phyloP scores from a whole-genome alignment of 306 rosid species.

The Glycyrrhiza uralensis region DNA sequence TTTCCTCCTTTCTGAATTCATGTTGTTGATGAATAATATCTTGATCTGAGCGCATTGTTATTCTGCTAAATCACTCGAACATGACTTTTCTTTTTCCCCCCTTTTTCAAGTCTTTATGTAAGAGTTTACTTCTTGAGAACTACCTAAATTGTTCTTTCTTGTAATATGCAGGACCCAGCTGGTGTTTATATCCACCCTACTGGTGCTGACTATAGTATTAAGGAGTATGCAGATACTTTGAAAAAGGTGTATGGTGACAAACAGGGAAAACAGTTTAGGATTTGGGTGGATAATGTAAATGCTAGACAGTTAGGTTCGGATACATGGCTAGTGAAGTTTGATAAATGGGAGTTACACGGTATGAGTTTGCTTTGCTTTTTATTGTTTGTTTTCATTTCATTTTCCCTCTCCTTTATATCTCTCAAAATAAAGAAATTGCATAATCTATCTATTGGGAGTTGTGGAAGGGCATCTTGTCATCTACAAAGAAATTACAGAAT shows the following conservation, averaged over 20 bases:
- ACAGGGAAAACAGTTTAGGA: conserved; percentile 64
- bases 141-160: conserved; percentile 20
- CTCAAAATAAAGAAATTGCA: not conserved
- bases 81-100: not conserved
- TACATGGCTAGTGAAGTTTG: conserved; percentile 70
- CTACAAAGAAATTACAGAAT: not conserved
- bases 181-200: conserved; percentile 63
- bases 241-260: conserved; percentile 59
- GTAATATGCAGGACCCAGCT: conserved; percentile 48
- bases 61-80: not conserved
- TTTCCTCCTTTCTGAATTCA: not conserved
- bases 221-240: conserved; percentile 35
- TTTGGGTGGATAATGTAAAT: conserved; percentile 65
- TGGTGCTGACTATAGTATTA: conserved; percentile 48
- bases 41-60: not conserved
- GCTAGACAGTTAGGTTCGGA: conserved; percentile 49
- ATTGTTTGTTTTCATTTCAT: conserved; percentile 11
- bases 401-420: not conserved
- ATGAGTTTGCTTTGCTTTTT: not conserved
- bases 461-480: not conserved
- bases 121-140: not conserved
- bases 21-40: not conserved
- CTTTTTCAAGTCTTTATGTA: not conserved
- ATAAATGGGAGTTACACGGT: conserved; percentile 79
- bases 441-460: not conserved